These are phyloP conservation scores for Parvularia atlantis DNA, from an alignment of 78 protist genomes.

Conservation along the genomic window DNA sequence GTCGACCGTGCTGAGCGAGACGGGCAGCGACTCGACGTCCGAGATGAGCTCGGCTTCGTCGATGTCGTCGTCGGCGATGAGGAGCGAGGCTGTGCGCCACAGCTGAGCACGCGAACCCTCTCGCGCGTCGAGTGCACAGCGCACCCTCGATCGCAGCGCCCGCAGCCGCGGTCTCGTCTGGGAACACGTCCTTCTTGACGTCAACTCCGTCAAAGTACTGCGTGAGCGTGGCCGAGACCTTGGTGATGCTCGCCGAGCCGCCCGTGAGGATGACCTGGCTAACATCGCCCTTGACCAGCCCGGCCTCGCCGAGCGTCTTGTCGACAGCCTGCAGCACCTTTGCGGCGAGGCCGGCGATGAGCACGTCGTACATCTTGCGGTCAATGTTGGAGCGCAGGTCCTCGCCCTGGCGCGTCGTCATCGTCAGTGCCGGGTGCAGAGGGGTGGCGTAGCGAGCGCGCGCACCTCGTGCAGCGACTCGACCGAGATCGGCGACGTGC, in stretches of 20 bases:
- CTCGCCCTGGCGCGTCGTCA: no score
- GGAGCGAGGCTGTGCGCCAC: no score
- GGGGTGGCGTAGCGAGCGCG: no score
- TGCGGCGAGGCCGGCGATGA: slow-evolving; percentile 90
- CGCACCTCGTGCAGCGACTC: slow-evolving; percentile 91
- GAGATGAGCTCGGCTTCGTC: no score
- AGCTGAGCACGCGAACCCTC: no score
- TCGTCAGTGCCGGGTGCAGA: no score
- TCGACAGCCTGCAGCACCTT: slow-evolving; percentile 82
- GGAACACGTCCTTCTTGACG: slow-evolving; percentile 92
- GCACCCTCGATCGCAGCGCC: slow-evolving; percentile 99
- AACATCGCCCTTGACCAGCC: slow-evolving; percentile 72
- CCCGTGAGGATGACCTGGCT: slow-evolving; percentile 98
- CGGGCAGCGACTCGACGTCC: no score
- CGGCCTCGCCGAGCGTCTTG: slow-evolving; percentile 84
- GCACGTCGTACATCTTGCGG: slow-evolving; percentile 98
- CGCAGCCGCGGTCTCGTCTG: slow-evolving; percentile 99
- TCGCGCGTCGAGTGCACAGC: no score
- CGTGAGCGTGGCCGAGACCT: slow-evolving; percentile 85
- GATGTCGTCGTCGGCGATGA: no score
- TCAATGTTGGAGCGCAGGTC: slow-evolving; percentile 91
- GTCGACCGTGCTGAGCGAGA: no score
- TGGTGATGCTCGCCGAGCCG: slow-evolving; percentile 98
- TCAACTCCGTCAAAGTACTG: slow-evolving; percentile 98
- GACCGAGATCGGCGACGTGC: slow-evolving; percentile 78